Percentiles rank a stretch among this genome's conserved stretches.
Conservation (phyloP, 805 yeast genomes). For the Candida awuae region DNA sequence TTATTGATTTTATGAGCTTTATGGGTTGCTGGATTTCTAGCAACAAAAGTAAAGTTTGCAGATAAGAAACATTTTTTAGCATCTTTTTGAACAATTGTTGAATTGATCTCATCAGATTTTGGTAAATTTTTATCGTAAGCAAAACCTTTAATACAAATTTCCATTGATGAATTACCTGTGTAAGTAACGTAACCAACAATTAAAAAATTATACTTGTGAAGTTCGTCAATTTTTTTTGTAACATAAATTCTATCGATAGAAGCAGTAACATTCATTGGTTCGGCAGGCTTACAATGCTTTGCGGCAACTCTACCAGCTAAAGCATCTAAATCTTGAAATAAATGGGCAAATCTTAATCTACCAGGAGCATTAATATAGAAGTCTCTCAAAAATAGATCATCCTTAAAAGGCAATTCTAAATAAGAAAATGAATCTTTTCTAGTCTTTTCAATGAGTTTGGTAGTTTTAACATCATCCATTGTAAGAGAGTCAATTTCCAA, state of each 20-base stretch:
- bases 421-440: conserved; percentile 70
- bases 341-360: conserved; percentile 84
- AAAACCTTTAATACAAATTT: conserved; percentile 83
- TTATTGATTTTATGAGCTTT: conserved; percentile 80
- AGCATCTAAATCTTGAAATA: conserved; percentile 91
- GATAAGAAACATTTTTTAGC: conserved; percentile 64
- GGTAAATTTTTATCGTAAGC: conserved; percentile 56
- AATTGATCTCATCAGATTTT: conserved; percentile 32
- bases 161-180: conserved; percentile 96
- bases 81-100: conserved; percentile 45
- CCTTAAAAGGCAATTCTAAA: conserved; percentile 70
- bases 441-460: conserved; percentile 63
- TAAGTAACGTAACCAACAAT: conserved; percentile 89
- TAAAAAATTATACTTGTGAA: conserved; percentile 65
- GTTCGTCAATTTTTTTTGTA: conserved; percentile 75
- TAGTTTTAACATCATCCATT: conserved; percentile 63
- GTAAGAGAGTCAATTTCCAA: conserved; percentile 61
- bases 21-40: conserved; percentile 90
- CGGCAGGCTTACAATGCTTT: conserved; percentile 89
- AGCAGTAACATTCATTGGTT: conserved; percentile 93
- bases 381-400: conserved; percentile 75
- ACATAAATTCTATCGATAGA: conserved; percentile 87
- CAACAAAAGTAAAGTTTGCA: conserved; percentile 92
- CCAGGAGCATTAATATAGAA: conserved; percentile 86
- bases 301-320: conserved; percentile 91